phyloP scores from a whole-genome alignment of 73 alveolate species.

The Tetrahymena thermophila region DNA sequence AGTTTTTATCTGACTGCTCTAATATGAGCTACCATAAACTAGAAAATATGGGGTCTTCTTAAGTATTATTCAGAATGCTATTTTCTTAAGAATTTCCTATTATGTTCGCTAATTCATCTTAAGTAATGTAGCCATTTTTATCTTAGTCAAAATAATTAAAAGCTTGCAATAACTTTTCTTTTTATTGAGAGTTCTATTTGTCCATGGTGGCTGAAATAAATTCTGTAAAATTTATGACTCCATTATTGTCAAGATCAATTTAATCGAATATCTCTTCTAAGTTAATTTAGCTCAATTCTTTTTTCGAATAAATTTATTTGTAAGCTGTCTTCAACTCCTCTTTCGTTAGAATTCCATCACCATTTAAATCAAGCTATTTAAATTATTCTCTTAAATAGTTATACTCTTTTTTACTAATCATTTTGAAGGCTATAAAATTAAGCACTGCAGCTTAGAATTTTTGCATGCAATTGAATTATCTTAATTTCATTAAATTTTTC shows the following conservation, averaged over 20 bases:
- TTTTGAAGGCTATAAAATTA: slow-evolving; percentile 18
- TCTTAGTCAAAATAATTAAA: not conserved
- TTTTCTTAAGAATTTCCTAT: not conserved
- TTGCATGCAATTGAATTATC: slow-evolving; percentile 9
- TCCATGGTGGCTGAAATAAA: slow-evolving; percentile 57
- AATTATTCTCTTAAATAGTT: slow-evolving; percentile 23
- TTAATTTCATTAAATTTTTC: not conserved
- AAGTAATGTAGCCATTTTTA: not conserved
- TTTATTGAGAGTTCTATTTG: not conserved
- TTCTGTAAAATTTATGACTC: slow-evolving; percentile 56
- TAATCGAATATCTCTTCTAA: slow-evolving; percentile 41
- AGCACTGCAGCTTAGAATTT: slow-evolving; percentile 19
- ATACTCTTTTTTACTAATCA: slow-evolving; percentile 3
- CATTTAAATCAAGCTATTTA: slow-evolving; percentile 38
- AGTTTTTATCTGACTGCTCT: not conserved
- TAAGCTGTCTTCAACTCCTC: slow-evolving; percentile 22
- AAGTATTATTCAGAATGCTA: not conserved
- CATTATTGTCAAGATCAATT: slow-evolving; percentile 60
- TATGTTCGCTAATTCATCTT: not conserved
- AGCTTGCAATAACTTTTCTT: not conserved
- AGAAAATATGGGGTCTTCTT: not conserved
- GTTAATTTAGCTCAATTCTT: slow-evolving; percentile 6
- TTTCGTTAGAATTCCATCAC: slow-evolving; percentile 47
- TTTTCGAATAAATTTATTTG: not conserved
- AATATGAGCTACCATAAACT: not conserved